phyloP scores from a whole-genome alignment of 257 asterid genomes.

The Ballota nigra region DNA sequence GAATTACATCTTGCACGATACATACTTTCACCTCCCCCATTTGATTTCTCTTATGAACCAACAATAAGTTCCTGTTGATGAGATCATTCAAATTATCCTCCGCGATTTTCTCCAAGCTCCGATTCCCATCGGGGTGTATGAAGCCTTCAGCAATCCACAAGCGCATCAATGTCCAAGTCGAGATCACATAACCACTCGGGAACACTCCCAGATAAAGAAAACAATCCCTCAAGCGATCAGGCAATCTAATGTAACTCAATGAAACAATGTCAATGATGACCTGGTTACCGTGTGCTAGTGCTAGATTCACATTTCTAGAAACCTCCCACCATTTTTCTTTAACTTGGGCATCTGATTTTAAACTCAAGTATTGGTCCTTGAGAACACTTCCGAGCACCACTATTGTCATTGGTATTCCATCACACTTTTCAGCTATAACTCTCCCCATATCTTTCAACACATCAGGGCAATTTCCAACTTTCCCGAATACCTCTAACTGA shows the following conservation, averaged over 20 bases:
- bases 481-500: conserved; percentile 27
- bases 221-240: conserved; percentile 31
- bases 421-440: not conserved
- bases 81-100: not conserved
- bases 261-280: conserved; percentile 21
- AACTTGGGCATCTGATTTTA: not conserved
- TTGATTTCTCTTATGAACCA: too few species aligned
- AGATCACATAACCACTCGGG: conserved; percentile 22
- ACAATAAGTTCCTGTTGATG: too few species aligned
- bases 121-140: not conserved
- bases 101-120: not conserved
- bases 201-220: conserved; percentile 43
- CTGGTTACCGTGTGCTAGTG: not conserved
- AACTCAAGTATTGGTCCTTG: not conserved
- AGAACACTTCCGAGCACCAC: not conserved
- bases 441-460: not conserved
- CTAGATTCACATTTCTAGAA: not conserved
- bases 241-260: conserved; percentile 34
- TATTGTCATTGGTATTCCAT: not conserved
- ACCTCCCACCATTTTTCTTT: conserved; percentile 18
- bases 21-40: too few species aligned
- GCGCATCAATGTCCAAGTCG: conserved; percentile 21
- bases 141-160: conserved; percentile 50
- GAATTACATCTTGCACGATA: too few species aligned
- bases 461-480: not conserved